Evolutionary conservation across 1,139 yeast species (phyloP).

Genomic region (Scheffersomyces cryptocercus): DNA sequence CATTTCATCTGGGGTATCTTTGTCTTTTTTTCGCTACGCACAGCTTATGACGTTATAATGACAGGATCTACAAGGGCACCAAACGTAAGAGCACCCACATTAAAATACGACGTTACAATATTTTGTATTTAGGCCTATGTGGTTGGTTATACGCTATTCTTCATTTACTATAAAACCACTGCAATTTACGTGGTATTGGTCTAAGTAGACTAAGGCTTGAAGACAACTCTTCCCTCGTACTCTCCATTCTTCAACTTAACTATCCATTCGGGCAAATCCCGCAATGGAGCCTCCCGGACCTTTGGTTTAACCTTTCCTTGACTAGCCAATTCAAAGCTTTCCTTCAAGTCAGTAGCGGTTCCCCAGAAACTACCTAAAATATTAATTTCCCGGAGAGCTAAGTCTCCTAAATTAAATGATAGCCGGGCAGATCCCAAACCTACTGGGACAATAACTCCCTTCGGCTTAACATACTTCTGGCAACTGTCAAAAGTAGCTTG

Average conservation of each 20-base stretch:
- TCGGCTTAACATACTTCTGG: slow-evolving; percentile 3
- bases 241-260: slow-evolving; percentile 2
- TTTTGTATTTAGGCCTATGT: no score
- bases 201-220: slow-evolving; percentile 2
- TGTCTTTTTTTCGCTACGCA: no score
- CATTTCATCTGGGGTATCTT: no score
- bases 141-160: no score
- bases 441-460: slow-evolving; percentile 2
- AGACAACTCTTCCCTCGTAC: slow-evolving; percentile 4
- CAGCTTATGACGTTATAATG: no score
- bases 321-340: slow-evolving; percentile 1
- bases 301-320: slow-evolving; percentile 1
- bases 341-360: slow-evolving; percentile 1
- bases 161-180: no score
- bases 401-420: slow-evolving; percentile 2
- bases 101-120: no score
- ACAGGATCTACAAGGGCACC: no score
- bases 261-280: slow-evolving; percentile 3
- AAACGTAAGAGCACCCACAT: no score
- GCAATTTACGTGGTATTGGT: no score
- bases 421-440: slow-evolving; percentile 2
- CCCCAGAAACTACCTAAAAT: slow-evolving; percentile 3
- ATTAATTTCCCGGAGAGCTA: slow-evolving; percentile 2
- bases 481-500: slow-evolving; percentile 3
- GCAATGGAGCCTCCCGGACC: slow-evolving; percentile 2